Evolutionary conservation across 352 stramenopile genomes (phyloP), one percentile per base, ranked within the genome.

Genomic region (Pythium sukuiense): DNA sequence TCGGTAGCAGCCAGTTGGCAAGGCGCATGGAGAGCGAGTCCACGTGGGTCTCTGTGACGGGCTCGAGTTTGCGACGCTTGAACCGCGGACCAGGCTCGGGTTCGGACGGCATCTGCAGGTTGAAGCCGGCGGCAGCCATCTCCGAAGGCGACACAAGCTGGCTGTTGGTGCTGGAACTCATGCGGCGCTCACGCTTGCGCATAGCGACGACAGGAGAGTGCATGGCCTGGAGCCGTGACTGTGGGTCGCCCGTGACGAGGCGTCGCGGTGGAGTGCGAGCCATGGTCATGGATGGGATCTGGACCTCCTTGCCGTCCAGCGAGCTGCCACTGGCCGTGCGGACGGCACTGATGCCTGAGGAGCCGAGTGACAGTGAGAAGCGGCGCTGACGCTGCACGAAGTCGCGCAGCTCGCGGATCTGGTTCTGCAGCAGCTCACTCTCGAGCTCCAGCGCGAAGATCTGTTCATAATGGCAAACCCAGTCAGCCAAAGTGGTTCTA

Each of bases 351-450:
- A 73, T 30, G 3, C 58, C 55, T 0, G 73, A 43, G 41, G 69
- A 78, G 73, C 45, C 73, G 3, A 61, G 49, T 2, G 33, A 24
- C 33, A 56, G 46, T 4, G 56, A 43, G 29, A 63, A 61, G 12
- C 30, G 49, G 0, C 57, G 79, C 71, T 89, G 79, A 6, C 77
- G 68, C 54, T 73, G 68, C 37, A 87, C 52, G 45, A 88, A 90
- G 58, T 80, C 75, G 53, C 76, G 66, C 24, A 90, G 67, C 67
- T 90, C 81, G 29, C 74, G 77, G 20, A 79, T 69, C 66, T 90
- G 81, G 41, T 88, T 90, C 58, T 86, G 77, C 35, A 88, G 59
- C 39, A 90, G 59, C 48, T 87, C 77, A 13, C 80, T 59, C 27
- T 88, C 79, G 20, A 87, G 61, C 56, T 87, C 74, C 24, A 88